Base-by-base conservation (phyloP, 345 rosid species). In the Aethionema arabicum region DNA sequence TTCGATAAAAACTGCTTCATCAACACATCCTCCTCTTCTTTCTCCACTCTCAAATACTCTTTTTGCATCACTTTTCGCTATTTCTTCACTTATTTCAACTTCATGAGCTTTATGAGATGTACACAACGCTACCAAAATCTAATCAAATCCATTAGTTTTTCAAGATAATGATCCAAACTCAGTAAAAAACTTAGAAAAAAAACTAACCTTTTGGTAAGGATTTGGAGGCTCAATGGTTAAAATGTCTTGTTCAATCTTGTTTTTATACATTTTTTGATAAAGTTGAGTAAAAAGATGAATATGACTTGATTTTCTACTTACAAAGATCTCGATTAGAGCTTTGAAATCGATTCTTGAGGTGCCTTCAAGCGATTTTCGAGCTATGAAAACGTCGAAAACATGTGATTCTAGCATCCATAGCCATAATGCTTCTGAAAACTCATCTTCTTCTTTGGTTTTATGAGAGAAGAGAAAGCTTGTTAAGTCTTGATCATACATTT, bases 31-130 rank as follows among this genome's bases (percentile, higher is more conserved):
- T 0, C 82, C 48, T 7, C 78, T 61, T 60, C 86, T 83, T 51
- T 81, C 79, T 67, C 86, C 79, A 38, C 83, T 79, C 52, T 79
- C 80, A 32, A 60, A 74, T 10, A 85, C 72, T 69, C 88, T 78
- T 67, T 52, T 78, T 0, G 86, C 86, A 58, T 86, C 86, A 32
- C 89, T 81, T 63, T 83, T 77, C 15, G 82, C 84, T 5, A 80
- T 30, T 35, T 81, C 87, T 32, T 78, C 80, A 65, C 86, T 84
- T 31, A 74, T 77, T 55, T 86, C 87, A 9, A 51, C 82, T n/a
- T 82, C 63, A 68, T 77, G 87, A 27, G 87, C 85, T 73, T 77
- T 78, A 76, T 86, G 95, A 41, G 90, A 86, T 38, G 87, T 60
- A 5, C 75, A 76, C 47, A 86, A 52, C 8, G 95, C 95, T 55